Percentiles rank a stretch among this genome's conserved stretches.
Conservation (phyloP, 2,329 filamentous ascomycete genomes). For the Cercospora sp. region DNA sequence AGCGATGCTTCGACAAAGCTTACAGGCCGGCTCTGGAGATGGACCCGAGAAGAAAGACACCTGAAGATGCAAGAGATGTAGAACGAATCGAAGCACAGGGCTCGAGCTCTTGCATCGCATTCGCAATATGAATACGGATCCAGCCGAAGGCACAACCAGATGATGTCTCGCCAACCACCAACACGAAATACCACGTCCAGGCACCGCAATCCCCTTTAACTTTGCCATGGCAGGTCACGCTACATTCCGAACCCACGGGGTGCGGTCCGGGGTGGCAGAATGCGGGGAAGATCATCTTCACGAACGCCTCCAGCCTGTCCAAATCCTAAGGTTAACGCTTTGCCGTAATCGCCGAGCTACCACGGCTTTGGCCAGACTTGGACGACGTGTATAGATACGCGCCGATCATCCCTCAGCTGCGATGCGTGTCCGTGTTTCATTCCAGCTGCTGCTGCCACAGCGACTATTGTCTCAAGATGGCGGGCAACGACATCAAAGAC, state of each 20-base stretch:
- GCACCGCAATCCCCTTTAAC: not conserved
- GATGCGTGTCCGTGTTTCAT: not conserved
- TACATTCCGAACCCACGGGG: not conserved
- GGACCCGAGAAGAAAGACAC: not conserved
- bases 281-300: conserved; percentile 1
- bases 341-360: conserved; percentile 2
- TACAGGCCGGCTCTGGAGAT: not conserved
- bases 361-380: conserved; percentile 1
- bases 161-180: not conserved
- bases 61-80: not conserved
- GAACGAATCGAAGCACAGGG: no score
- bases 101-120: not conserved
- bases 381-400: not conserved
- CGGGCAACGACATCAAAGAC: conserved; percentile 5
- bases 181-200: not conserved
- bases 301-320: not conserved
- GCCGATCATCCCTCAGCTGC: not conserved
- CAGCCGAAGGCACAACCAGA: not conserved
- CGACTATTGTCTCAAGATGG: not conserved
- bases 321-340: not conserved
- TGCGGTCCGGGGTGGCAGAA: not conserved
- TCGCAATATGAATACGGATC: not conserved
- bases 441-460: not conserved
- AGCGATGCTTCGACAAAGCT: not conserved
- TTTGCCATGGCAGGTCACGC: conserved; percentile 1